These are phyloP conservation scores for Blastobotrys raffinosifermentans DNA, from an alignment of 1,139 yeast species.

Conservation along the genomic window DNA sequence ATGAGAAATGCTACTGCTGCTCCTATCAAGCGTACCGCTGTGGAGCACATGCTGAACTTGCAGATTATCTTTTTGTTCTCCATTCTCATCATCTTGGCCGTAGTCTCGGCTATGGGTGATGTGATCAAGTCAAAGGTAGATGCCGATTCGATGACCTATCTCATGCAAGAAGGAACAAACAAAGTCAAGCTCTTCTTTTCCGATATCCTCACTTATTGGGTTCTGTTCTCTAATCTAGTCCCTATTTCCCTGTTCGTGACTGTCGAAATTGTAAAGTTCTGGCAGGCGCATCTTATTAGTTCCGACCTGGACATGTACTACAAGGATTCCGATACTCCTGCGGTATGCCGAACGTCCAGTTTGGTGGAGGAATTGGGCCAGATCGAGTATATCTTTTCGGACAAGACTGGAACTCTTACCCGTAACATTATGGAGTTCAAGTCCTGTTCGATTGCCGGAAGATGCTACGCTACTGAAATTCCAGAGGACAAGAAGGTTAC, in stretches of 20 bases:
- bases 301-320: slow-evolving; percentile 92
- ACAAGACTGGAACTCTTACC: slow-evolving; percentile 93
- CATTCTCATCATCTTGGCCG: slow-evolving; percentile 64
- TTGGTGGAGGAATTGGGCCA: slow-evolving; percentile 96
- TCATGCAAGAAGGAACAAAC: slow-evolving; percentile 64
- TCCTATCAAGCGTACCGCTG: slow-evolving; percentile 95
- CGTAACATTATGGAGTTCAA: slow-evolving; percentile 95
- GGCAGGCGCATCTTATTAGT: slow-evolving; percentile 89
- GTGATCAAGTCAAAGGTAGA: slow-evolving; percentile 64
- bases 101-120: slow-evolving; percentile 83
- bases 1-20: slow-evolving; percentile 99
- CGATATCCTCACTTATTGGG: slow-evolving; percentile 91
- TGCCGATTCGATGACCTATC: slow-evolving; percentile 50
- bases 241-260: slow-evolving; percentile 89
- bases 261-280: slow-evolving; percentile 89
- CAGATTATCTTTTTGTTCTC: slow-evolving; percentile 86
- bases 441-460: slow-evolving; percentile 90
- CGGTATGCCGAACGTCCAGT: slow-evolving; percentile 91
- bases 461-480: slow-evolving; percentile 77
- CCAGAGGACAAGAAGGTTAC: slow-evolving; percentile 86
- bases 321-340: slow-evolving; percentile 83
- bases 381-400: slow-evolving; percentile 90
- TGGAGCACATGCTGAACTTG: slow-evolving; percentile 87
- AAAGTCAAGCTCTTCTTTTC: slow-evolving; percentile 69
- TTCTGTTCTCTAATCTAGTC: slow-evolving; percentile 87